Base-by-base conservation (phyloP, 345 rosid species). In the Ricinus communis region DNA sequence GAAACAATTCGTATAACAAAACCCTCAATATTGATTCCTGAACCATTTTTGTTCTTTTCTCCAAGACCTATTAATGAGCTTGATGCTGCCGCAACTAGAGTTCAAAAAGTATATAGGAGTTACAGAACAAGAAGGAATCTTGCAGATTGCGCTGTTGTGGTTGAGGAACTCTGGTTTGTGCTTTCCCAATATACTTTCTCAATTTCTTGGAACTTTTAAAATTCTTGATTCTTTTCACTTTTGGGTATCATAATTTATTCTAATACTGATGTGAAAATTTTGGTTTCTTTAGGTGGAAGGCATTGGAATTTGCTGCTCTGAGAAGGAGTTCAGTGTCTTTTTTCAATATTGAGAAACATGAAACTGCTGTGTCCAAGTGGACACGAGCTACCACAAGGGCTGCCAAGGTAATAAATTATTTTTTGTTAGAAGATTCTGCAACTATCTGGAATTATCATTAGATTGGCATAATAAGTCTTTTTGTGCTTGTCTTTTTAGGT, bases 81-180 rank as follows among this genome's bases (percentile, higher is more conserved):
- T 38, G 85, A 89, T 59, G 88, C 87, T 66, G 95, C 90, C n/a
- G 88, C 88, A 45, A 77, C 83, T 41, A 82, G 28, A 50, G 51
- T 82, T 58, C 86, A 85, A 65, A 85, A 82, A 50, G 86, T 85
- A 27, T 85, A 82, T 76, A 85, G 76, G 77, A 72, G 88, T 56
- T 82, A 82, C 38, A 46, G 88, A 60, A 82, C 86, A 25, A 82
- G 88, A 62, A 78, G 88, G 68, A 85, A 82, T 61, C 84, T 90
- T 50, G 95, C 95, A 4, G 95, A 90, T 82, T 87, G 92, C 22
- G 92, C 90, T 0, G 89, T 87, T 77, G 82, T 90, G 25, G 86
- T 82, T 55, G 92, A 90, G 65, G 89, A 90, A 82, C 90, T 86
- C 61, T 89, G 91, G 93, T 88, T 62, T 45, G 86, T 75, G 68